Evolutionary conservation across 1,284 basidiomycete genomes (phyloP).

Genomic region (Ustilago trichophora): DNA sequence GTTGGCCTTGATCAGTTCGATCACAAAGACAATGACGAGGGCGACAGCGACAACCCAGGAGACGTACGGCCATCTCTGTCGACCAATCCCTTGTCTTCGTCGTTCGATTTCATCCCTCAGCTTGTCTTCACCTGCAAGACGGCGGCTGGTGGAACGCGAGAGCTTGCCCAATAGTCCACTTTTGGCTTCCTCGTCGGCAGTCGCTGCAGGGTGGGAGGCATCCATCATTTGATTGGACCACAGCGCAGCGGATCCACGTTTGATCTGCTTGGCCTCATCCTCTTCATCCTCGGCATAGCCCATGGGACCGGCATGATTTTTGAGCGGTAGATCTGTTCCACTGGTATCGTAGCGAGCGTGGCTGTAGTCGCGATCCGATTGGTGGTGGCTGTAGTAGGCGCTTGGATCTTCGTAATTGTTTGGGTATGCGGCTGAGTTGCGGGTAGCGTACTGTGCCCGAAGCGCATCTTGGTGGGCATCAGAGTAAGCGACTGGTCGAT

Average conservation of each 20-base stretch:
- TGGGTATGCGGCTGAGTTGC: no score
- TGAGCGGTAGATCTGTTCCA: slow-evolving; percentile 49
- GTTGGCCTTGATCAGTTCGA: slow-evolving; percentile 62
- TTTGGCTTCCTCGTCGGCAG: slow-evolving; percentile 30
- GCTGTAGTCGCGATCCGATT: slow-evolving; percentile 3
- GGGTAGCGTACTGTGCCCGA: no score
- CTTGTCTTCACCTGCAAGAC: slow-evolving; percentile 34
- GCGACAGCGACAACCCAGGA: slow-evolving; percentile 71
- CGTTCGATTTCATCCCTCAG: slow-evolving; percentile 61
- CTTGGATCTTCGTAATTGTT: slow-evolving; percentile 16
- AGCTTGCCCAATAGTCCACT: slow-evolving; percentile 35
- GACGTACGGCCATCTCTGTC: slow-evolving; percentile 79
- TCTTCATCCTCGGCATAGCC: slow-evolving; percentile 62
- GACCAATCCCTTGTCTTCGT: slow-evolving; percentile 77
- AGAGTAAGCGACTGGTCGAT: slow-evolving; percentile 1
- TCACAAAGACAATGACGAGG: slow-evolving; percentile 71
- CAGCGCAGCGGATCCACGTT: slow-evolving; percentile 30
- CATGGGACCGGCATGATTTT: slow-evolving; percentile 48
- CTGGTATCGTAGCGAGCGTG: slow-evolving; percentile 32
- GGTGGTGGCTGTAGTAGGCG: no score
- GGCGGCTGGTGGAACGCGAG: slow-evolving; percentile 8
- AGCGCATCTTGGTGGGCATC: slow-evolving; percentile 4
- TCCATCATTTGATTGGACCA: slow-evolving; percentile 35
- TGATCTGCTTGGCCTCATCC: slow-evolving; percentile 55
- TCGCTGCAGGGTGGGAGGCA: no score